These are phyloP conservation scores for Polyporus arcularius DNA, from an alignment of 768 basidiomycete species.

Conservation along the genomic window DNA sequence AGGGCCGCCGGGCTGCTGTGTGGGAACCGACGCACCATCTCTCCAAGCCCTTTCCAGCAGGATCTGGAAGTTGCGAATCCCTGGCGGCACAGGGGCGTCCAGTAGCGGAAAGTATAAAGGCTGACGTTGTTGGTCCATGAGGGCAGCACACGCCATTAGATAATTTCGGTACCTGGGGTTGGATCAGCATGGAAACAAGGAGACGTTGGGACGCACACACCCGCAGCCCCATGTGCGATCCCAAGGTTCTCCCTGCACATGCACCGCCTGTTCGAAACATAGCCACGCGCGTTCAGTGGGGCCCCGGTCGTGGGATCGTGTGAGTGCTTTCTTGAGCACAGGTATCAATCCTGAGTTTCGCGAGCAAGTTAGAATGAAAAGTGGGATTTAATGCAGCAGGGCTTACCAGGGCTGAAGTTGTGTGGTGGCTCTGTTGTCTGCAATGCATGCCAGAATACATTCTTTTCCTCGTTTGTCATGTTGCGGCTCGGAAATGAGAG, in stretches of 20 bases:
- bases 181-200: slow-evolving; percentile 3
- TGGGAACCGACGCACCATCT: slow-evolving; percentile 44
- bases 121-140: slow-evolving; percentile 68
- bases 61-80: slow-evolving; percentile 71
- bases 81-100: slow-evolving; percentile 57
- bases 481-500: not conserved
- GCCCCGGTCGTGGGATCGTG: slow-evolving; percentile 51
- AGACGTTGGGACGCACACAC: slow-evolving; percentile 18
- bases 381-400: not conserved
- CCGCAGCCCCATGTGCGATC: slow-evolving; percentile 66
- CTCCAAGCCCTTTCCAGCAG: slow-evolving; percentile 87
- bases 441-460: slow-evolving; percentile 68
- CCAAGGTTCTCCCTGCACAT: slow-evolving; percentile 58
- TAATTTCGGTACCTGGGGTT: slow-evolving; percentile 75
- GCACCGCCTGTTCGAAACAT: slow-evolving; percentile 62
- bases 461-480: slow-evolving; percentile 27
- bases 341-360: slow-evolving; percentile 58
- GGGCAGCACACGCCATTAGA: slow-evolving; percentile 71
- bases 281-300: slow-evolving; percentile 57
- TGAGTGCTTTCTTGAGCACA: slow-evolving; percentile 57
- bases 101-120: slow-evolving; percentile 63
- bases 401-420: slow-evolving; percentile 65
- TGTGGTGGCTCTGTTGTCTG: slow-evolving; percentile 44
- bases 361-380: not conserved
- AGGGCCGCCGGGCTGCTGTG: not conserved